These are phyloP conservation scores for Ulota crispa DNA, from an alignment of 225 moss, liverwort and hornwort species.

Conservation along the genomic window DNA sequence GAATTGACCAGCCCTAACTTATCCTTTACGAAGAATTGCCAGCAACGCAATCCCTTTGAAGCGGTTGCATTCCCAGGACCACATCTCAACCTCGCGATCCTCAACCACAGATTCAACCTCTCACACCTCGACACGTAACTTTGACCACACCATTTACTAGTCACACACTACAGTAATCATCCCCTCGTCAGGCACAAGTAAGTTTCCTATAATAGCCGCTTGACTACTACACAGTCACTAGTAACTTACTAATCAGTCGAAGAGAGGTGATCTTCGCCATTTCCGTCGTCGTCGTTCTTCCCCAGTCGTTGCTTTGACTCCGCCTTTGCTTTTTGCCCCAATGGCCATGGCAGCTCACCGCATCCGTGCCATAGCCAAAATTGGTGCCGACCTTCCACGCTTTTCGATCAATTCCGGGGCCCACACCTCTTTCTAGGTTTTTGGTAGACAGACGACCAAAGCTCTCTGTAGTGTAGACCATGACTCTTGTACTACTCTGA, in stretches of 20 bases:
- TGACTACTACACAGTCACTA: background rate
- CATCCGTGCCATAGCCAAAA: background rate
- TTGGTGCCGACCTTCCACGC: conserved; percentile 24
- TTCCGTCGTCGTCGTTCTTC: background rate
- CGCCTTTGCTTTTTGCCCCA: background rate
- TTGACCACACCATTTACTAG: background rate
- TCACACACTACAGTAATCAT: background rate
- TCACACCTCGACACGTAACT: background rate
- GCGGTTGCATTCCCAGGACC: conserved; percentile 2
- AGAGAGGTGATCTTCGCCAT: background rate
- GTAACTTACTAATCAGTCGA: background rate
- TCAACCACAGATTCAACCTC: background rate
- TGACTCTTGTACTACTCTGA: conserved; percentile 1
- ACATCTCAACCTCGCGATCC: background rate
- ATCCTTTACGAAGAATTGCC: background rate
- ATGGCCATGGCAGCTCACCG: conserved; percentile 2
- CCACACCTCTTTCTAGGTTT: conserved; percentile 1
- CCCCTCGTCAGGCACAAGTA: background rate
- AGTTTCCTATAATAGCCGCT: background rate
- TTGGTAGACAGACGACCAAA: background rate
- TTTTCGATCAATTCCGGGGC: background rate
- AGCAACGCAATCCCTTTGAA: conserved; percentile 10
- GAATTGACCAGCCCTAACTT: background rate
- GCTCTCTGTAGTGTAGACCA: background rate
- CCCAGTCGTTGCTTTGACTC: conserved; percentile 40